Evolutionary conservation across 2,329 filamentous ascomycete genomes (phyloP), one percentile per base, ranked within the genome.

Genomic region (Endocalyx cinctus): DNA sequence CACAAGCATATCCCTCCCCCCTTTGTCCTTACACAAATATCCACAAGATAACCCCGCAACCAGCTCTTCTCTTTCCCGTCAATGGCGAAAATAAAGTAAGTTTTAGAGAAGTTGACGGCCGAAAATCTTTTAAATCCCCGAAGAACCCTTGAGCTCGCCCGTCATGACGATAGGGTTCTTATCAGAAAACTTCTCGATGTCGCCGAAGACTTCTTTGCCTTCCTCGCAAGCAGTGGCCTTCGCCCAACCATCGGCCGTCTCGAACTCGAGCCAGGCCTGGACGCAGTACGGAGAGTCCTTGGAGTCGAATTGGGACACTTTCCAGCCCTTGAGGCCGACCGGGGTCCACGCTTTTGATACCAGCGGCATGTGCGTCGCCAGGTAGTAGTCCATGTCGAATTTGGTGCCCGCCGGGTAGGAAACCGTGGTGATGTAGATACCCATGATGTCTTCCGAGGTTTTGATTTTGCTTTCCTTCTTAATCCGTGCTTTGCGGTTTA

Each of bases 381-480:
- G 46, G 47, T 71, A 74, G 59, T 72, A 73, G 20, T 67, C 57
- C 43, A 69, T 52, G 54, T 73, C 52, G 55, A 72, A 73, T 39
- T 52, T 55, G 23, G 51, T 46, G n/a, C 53, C 60, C 29, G 54
- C 49, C 4, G 67, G 64, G 48, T 72, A 73, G 26, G n/a, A n/a
- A n/a, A n/a, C n/a, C n/a, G n/a, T n/a, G n/a, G n/a, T n/a, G n/a
- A n/a, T n/a, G n/a, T n/a, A n/a, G n/a, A n/a, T n/a, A n/a, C n/a
- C n/a, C n/a, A n/a, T n/a, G n/a, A n/a, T n/a, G n/a, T n/a, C n/a
- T n/a, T n/a, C n/a, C n/a, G n/a, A n/a, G n/a, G n/a, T n/a, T n/a
- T n/a, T n/a, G n/a, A n/a, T n/a, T n/a, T n/a, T n/a, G n/a, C n/a
- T n/a, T n/a, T n/a, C n/a, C n/a, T n/a, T n/a, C n/a, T n/a, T n/a